Conservation (phyloP, 305 asterid species). For the Solanum hybrid region DNA sequence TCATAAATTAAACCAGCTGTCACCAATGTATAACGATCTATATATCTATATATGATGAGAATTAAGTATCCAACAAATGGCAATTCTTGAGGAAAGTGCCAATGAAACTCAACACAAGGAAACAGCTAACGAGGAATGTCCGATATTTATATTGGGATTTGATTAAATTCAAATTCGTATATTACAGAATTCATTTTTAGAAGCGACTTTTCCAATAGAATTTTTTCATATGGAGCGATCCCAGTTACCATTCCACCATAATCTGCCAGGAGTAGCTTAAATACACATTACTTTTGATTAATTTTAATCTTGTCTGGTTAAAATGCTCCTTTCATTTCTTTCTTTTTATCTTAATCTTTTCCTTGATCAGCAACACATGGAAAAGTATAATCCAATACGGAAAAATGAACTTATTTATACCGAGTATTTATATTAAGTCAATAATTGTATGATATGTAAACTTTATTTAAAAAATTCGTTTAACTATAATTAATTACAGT, state of each 20-base stretch:
- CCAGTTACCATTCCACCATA: neutral
- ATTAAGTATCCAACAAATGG: slow-evolving; percentile 16
- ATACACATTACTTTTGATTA: slow-evolving; percentile 14
- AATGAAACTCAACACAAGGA: slow-evolving; percentile 17
- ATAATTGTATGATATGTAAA: neutral
- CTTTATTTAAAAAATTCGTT: neutral
- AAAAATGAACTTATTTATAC: neutral
- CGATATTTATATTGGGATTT: neutral
- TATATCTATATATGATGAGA: slow-evolving; percentile 6
- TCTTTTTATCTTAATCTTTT: slow-evolving; percentile 28
- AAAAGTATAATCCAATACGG: slow-evolving; percentile 10
- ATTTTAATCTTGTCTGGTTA: slow-evolving; percentile 15
- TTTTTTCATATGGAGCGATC: neutral
- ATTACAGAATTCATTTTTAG: rapidly evolving
- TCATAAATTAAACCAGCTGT: slow-evolving; percentile 34
- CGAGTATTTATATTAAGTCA: neutral
- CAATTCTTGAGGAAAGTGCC: slow-evolving; percentile 20
- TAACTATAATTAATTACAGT: neutral
- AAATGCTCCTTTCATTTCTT: slow-evolving; percentile 36
- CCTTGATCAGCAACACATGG: slow-evolving; percentile 18
- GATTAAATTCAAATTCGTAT: rapidly evolving
- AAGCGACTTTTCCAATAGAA: rapidly evolving
- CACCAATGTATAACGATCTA: slow-evolving; percentile 17
- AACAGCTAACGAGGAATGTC: slow-evolving; percentile 17
- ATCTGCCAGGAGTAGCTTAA: neutral